Conservation (phyloP, 2,329 filamentous ascomycete species). For the Calonectria leucothoes region DNA sequence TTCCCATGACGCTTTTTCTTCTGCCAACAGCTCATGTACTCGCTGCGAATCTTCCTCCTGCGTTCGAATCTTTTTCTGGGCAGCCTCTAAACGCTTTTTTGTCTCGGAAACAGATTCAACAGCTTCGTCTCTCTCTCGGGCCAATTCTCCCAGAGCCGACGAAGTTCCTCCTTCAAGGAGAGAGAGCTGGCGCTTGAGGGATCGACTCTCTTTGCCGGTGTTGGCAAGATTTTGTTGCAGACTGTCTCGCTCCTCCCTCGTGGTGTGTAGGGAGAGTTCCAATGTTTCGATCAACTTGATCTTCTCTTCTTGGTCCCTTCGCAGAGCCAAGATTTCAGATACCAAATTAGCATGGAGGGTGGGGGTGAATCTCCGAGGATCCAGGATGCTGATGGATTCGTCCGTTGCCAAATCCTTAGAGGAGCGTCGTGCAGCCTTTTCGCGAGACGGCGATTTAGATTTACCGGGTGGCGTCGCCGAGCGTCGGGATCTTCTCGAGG, state of each 20-base stretch:
- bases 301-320: slow-evolving; percentile 92
- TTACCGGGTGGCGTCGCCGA: slow-evolving; percentile 74
- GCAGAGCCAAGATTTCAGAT: slow-evolving; percentile 88
- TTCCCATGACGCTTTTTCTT: slow-evolving; percentile 87
- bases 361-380: slow-evolving; percentile 93
- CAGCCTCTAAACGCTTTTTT: slow-evolving; percentile 79
- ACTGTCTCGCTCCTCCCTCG: slow-evolving; percentile 79
- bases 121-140: slow-evolving; percentile 87
- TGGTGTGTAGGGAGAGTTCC: slow-evolving; percentile 78
- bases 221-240: slow-evolving; percentile 71
- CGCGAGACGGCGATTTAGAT: slow-evolving; percentile 65
- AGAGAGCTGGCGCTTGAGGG: slow-evolving; percentile 85
- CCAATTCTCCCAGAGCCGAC: slow-evolving; percentile 85
- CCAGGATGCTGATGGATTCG: slow-evolving; percentile 79
- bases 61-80: slow-evolving; percentile 80
- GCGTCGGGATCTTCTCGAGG: slow-evolving; percentile 70
- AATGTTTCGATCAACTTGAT: slow-evolving; percentile 86
- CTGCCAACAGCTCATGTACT: slow-evolving; percentile 83
- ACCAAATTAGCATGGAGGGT: slow-evolving; percentile 95
- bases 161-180: slow-evolving; percentile 89
- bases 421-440: slow-evolving; percentile 61
- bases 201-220: slow-evolving; percentile 80
- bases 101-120: slow-evolving; percentile 78
- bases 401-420: slow-evolving; percentile 72
- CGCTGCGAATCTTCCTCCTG: slow-evolving; percentile 88